Base-by-base conservation (phyloP, 371 early-diverging fungal genomes). In the Circinella minor region DNA sequence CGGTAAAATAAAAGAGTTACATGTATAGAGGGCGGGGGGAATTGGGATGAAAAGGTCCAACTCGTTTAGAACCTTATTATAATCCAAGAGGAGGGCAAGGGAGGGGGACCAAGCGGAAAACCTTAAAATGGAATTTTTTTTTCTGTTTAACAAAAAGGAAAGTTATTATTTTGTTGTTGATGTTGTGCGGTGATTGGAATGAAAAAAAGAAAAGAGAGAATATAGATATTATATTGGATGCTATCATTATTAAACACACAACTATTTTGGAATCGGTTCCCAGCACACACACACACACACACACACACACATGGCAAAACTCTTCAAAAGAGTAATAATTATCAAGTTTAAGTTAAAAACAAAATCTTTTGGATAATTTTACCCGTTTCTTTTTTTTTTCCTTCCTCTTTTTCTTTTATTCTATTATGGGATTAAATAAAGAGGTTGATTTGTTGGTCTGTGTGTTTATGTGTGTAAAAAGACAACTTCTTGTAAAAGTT, bases 251-350 rank as follows among this genome's bases (percentile, higher is more conserved):
- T 27, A 27, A 27, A 57, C 57, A 57, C 10, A 57, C 18, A 43
- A 39, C 39, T 39, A n/a, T n/a, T n/a, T 39, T 55, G 57, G 57
- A 55, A 55, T n/a, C 57, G 57, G 57, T 57, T 57, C 57, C 57
- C 57, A 57, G 27, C 55, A 55, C 47, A 9, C 47, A 27, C 27
- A 27, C 27, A 27, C 27, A 27, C 27, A 27, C 27, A 27, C 0
- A 27, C 27, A 1, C 2, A 27, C 27, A 27, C 47, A 47, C 47
- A 47, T 47, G 15, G 9, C 47, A 47, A 9, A 47, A 9, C 15
- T 9, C 47, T 15, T 15, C 9, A 55, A 20, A 11, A 55, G 17
- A 55, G 55, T 15, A 15, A 55, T 17, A n/a, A 55, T 55, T 18
- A 18, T 55, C 55, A 55, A 4, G 11, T 55, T 55, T 18, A 34